A percentile compares a stretch with the other conserved stretches of the same genome.
phyloP scores from a whole-genome alignment of 352 stramenopile species.

The Globisporangium camurandrum region DNA sequence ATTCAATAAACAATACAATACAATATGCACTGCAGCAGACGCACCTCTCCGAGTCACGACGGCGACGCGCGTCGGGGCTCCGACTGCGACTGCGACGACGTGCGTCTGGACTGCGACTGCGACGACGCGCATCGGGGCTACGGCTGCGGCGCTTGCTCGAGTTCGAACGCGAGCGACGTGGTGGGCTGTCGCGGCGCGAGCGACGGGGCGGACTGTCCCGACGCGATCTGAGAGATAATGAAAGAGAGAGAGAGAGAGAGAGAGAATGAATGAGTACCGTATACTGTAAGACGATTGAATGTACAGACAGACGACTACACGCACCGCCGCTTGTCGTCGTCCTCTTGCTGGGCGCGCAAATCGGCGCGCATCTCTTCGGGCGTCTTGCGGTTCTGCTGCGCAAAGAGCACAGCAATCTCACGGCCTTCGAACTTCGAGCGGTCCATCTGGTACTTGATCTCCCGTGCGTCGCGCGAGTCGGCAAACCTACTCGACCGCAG shows the following conservation, averaged over 20 bases:
- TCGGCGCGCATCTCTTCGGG: slow-evolving; percentile 55
- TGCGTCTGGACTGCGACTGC: neutral
- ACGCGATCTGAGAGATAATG: neutral
- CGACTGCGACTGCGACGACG: neutral
- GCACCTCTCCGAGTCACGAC: neutral
- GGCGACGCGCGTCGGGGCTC: neutral
- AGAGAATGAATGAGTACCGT: neutral
- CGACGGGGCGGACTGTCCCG: neutral
- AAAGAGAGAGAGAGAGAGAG: neutral
- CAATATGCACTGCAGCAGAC: neutral
- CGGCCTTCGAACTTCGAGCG: slow-evolving; percentile 48
- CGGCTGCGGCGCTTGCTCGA: slow-evolving; percentile 12
- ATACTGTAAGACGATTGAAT: neutral
- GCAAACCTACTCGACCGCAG: slow-evolving; percentile 23
- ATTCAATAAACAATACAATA: too few relatives aligned
- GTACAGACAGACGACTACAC: slow-evolving; percentile 5
- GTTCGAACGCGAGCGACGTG: slow-evolving; percentile 16
- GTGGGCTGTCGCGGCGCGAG: slow-evolving; percentile 2
- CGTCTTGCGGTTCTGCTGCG: slow-evolving; percentile 71
- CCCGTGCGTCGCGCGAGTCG: slow-evolving; percentile 49
- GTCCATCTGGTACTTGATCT: slow-evolving; percentile 73
- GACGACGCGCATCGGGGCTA: neutral
- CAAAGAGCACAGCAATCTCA: slow-evolving; percentile 77
- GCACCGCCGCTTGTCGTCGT: slow-evolving; percentile 3
- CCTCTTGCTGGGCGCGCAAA: neutral